Evolutionary conservation across 2,329 filamentous ascomycete genomes (phyloP).

Genomic region (Tolypocladium sp.): DNA sequence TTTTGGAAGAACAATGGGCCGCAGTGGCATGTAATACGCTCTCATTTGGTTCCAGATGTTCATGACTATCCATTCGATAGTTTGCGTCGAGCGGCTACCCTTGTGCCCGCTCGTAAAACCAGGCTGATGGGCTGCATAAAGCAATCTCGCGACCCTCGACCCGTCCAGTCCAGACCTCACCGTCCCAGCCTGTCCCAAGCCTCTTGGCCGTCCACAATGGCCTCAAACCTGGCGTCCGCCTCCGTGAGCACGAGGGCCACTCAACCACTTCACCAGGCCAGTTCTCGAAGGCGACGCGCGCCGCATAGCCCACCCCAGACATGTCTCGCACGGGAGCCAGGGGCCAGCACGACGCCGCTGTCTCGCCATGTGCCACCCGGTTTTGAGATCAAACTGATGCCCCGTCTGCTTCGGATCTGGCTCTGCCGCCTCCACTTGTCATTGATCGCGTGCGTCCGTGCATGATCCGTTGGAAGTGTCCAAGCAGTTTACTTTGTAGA

Average conservation of each 20-base stretch:
- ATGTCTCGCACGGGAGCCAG: background rate
- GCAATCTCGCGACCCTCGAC: background rate
- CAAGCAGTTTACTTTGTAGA: too few relatives aligned
- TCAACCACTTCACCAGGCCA: too few relatives aligned
- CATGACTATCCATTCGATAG: background rate
- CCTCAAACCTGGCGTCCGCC: background rate
- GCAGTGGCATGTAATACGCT: background rate
- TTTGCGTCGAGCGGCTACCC: background rate
- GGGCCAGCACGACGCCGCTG: background rate
- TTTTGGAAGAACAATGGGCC: background rate
- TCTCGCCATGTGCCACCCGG: background rate
- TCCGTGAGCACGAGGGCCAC: background rate
- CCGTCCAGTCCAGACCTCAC: background rate
- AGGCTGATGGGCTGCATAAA: background rate
- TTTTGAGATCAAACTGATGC: background rate
- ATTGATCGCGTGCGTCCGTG: background rate
- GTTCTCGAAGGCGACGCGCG: background rate
- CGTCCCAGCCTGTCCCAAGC: background rate
- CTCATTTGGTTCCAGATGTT: background rate
- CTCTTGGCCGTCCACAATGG: background rate
- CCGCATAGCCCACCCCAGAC: background rate
- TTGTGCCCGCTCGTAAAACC: background rate
- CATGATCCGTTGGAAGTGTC: background rate
- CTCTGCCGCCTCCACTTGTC: background rate
- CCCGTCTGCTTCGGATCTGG: background rate